Evolutionary conservation across 2,329 filamentous ascomycete genomes (phyloP).

Genomic region (Penicillium freii): DNA sequence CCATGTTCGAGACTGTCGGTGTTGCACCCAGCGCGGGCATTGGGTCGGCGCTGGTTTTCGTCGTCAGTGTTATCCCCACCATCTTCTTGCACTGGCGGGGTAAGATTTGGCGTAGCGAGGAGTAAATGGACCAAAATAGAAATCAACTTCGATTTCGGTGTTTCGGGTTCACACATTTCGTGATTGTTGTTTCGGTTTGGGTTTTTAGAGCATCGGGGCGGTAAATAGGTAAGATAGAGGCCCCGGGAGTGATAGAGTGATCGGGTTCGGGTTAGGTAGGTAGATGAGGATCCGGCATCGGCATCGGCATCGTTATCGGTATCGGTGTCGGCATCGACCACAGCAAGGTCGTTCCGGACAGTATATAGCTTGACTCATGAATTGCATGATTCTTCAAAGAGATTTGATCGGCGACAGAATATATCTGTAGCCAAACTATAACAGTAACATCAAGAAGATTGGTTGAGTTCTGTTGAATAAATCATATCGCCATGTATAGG

Average conservation of each 20-base stretch:
- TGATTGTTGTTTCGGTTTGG: not conserved
- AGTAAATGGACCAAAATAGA: not conserved
- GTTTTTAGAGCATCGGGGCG: not conserved
- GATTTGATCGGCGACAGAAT: not conserved
- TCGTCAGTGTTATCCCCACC: slow-evolving; percentile 34
- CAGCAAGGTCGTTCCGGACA: not conserved
- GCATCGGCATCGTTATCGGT: not conserved
- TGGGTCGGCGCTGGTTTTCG: slow-evolving; percentile 30
- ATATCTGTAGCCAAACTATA: not conserved
- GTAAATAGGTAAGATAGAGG: not conserved
- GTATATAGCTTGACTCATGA: slow-evolving; percentile 9
- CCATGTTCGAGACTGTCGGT: slow-evolving; percentile 38
- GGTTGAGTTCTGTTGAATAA: not conserved
- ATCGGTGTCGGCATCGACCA: not conserved
- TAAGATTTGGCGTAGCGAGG: slow-evolving; percentile 21
- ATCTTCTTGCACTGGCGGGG: slow-evolving; percentile 32
- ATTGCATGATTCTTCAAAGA: not conserved
- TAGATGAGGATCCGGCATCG: slow-evolving; percentile 10
- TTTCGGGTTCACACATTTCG: not conserved
- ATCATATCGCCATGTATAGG: no score
- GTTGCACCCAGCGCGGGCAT: slow-evolving; percentile 34
- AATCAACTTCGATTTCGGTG: not conserved
- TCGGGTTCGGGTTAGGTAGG: slow-evolving; percentile 8
- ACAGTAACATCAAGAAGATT: not conserved
- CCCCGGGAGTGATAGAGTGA: not conserved